Base-by-base conservation (phyloP, 225 moss, liverwort and hornwort genomes). In the Climacium dendroides region DNA sequence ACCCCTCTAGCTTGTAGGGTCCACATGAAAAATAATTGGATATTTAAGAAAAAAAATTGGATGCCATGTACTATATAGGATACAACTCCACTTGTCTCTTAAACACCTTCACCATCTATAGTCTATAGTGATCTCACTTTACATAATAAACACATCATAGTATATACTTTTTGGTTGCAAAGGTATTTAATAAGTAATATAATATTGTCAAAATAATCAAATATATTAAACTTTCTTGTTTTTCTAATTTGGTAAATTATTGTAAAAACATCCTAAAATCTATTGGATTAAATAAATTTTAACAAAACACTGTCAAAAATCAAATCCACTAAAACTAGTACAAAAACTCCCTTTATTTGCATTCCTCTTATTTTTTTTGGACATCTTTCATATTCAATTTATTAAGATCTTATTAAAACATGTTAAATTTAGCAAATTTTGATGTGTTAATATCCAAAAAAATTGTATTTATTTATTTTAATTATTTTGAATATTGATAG, bases 321-420 rank as follows among this genome's bases (percentile, higher is more conserved):
- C 2, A 32, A 63, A 63, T 63, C 63, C 2, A 65, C 10, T 9
- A 65, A 65, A 35, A 35, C 1, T 65, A 3, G 19, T 65, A 35
- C 3, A 64, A 19, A 35, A 35, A 2, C 2, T 34, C 5, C 35
- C 10, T 10, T 35, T 35, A 65, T 35, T 35, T 35, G 34, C 1
- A 1, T 65, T 35, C 10, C 4, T 1, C 3, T 65, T 35, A 19
- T 3, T 35, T 65, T 35, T 2, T 0, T 0, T n/a, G 5, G 10
- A 35, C 19, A 65, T 19, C 19, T 19, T 65, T 65, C 9, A 35
- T 65, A 19, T 65, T 34, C 35, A 34, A 65, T n/a, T 35, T 65
- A 35, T 35, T 10, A 63, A 32, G 2, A 35, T 35, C 19, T 35
- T 65, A 4, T 65, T 65, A 19, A 65, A 65, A 65, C 19, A 35